A percentile compares a stretch with the other conserved stretches of the same genome.
These are phyloP conservation scores for Ganoderma lingzhi DNA, from an alignment of 1,284 basidiomycete species.

Conservation along the genomic window DNA sequence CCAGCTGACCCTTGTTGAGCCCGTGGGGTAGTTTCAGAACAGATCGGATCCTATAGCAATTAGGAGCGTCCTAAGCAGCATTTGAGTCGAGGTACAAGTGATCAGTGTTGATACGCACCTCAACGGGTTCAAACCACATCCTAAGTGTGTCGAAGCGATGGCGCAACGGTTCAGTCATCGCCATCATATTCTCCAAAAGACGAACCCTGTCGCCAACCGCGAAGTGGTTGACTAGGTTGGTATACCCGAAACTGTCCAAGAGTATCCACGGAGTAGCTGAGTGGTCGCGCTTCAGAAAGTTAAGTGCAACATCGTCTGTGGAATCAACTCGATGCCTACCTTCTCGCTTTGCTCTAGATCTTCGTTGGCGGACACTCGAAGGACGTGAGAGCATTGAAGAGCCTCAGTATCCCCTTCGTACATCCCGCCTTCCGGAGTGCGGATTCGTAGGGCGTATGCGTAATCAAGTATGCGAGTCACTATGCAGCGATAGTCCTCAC, in stretches of 20 bases:
- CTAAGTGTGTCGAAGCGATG: not conserved
- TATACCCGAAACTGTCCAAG: not conserved
- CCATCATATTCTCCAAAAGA: not conserved
- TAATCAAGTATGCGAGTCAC: not conserved
- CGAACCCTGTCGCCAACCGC: not conserved
- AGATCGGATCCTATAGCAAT: not conserved
- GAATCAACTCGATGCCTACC: not conserved
- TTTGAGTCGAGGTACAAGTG: not conserved
- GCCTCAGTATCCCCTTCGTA: not conserved
- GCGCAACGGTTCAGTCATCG: not conserved
- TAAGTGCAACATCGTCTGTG: not conserved
- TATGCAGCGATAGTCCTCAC: conserved; percentile 1
- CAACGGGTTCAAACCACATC: conserved; percentile 1
- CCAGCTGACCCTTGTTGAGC: not conserved
- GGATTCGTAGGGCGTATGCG: not conserved
- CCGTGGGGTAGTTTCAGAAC: not conserved
- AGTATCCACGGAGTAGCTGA: not conserved
- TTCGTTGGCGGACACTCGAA: not conserved
- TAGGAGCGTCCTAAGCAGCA: not conserved
- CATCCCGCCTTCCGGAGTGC: not conserved
- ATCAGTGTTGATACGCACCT: not conserved
- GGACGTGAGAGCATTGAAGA: not conserved
- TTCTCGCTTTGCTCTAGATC: not conserved
- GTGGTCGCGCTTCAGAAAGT: not conserved
- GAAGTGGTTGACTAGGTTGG: not conserved